A percentile compares a stretch with the other conserved stretches of the same genome.
phyloP scores from a whole-genome alignment of 768 basidiomycete genomes.

The Tulasnella sp. region DNA sequence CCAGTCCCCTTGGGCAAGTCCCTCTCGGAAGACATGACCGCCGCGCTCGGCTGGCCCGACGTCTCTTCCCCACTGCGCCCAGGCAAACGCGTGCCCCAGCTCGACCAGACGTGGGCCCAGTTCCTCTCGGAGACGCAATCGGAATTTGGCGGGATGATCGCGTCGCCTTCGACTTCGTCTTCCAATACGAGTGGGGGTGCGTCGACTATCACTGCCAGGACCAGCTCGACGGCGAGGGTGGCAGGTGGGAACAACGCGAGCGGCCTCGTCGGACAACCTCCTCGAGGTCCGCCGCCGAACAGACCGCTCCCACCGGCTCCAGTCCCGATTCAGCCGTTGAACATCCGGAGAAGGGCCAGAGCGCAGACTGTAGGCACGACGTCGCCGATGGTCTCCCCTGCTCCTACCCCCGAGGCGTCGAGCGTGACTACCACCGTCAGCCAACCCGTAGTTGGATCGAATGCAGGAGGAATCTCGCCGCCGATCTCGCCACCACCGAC shows the following conservation, averaged over 20 bases:
- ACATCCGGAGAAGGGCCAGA: not conserved
- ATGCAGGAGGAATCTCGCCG: not conserved
- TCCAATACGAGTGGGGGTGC: too few species aligned
- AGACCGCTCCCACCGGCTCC: not conserved
- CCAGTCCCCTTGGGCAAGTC: too few species aligned
- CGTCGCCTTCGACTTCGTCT: not conserved
- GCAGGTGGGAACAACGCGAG: not conserved
- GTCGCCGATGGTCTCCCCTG: not conserved
- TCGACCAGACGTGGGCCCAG: constrained; percentile 26
- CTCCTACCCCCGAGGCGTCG: not conserved
- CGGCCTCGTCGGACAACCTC: not conserved
- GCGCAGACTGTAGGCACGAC: constrained; percentile 7
- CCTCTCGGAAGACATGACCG: too few species aligned
- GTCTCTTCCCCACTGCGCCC: not conserved
- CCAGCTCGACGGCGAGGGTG: not conserved
- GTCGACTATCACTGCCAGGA: not conserved
- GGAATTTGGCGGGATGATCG: constrained; percentile 18
- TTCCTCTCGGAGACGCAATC: constrained; percentile 28
- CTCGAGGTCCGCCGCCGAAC: constrained; percentile 2
- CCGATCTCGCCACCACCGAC: not conserved
- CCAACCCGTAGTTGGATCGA: not conserved
- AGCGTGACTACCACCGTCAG: not conserved
- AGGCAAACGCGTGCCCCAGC: constrained; percentile 16
- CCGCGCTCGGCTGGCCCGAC: not conserved
- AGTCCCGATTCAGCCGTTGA: not conserved